Conservation (phyloP, 1,284 basidiomycete species). For the Cutaneotrichosporon dermatis region DNA sequence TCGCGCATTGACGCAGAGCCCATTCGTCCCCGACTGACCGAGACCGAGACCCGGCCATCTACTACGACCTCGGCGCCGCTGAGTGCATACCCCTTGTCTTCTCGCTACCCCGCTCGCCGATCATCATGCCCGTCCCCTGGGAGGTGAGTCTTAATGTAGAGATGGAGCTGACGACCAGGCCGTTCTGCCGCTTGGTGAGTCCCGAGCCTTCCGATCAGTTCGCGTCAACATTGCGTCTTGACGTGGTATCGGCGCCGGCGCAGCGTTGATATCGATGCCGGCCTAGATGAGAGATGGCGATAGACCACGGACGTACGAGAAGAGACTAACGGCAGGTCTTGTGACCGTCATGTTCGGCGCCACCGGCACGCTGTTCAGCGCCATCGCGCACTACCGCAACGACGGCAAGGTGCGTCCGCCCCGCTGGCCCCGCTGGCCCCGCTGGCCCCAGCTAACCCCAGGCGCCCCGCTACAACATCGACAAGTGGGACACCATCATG, state of each 20-base stretch:
- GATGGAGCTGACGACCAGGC: constrained; percentile 51
- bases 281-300: too few species aligned
- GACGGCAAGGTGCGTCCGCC: constrained; percentile 68
- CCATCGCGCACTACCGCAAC: constrained; percentile 72
- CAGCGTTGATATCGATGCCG: too few species aligned
- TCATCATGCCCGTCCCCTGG: constrained; percentile 82
- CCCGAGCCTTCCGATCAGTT: too few species aligned
- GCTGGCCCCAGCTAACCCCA: constrained; percentile 39
- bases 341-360: constrained; percentile 82
- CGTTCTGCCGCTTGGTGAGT: constrained; percentile 80
- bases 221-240: too few species aligned
- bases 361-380: constrained; percentile 76
- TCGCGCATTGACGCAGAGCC: constrained; percentile 10
- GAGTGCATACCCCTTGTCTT: background rate
- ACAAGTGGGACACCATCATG: constrained; percentile 92
- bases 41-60: background rate
- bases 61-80: background rate
- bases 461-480: constrained; percentile 77
- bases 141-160: constrained; percentile 51
- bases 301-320: too few species aligned
- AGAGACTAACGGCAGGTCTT: constrained; percentile 57
- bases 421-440: too few species aligned
- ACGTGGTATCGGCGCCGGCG: too few species aligned
- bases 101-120: background rate
- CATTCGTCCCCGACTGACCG: constrained; percentile 3